phyloP scores from a whole-genome alignment of 495 filamentous ascomycete genomes.

The Neurospora cerealis region DNA sequence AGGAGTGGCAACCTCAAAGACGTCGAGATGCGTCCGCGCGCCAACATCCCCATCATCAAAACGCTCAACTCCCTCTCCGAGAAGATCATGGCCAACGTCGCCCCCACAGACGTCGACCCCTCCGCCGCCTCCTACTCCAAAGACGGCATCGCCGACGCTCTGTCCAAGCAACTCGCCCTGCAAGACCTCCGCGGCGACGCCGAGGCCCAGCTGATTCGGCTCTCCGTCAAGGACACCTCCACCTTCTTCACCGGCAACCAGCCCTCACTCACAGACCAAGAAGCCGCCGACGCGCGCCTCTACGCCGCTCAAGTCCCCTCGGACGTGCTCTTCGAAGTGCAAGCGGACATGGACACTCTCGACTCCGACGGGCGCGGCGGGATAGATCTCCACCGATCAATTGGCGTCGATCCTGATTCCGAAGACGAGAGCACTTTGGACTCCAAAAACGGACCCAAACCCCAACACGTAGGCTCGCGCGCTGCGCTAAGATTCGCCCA shows the following conservation, averaged over 20 bases:
- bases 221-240: constrained; percentile 80
- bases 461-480: constrained; percentile 47
- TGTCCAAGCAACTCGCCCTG: constrained; percentile 64
- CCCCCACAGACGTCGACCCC: constrained; percentile 58
- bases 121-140: constrained; percentile 25
- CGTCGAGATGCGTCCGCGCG: constrained; percentile 67
- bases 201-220: constrained; percentile 61
- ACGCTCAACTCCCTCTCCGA: constrained; percentile 79
- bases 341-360: constrained; percentile 46
- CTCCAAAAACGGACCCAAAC: constrained; percentile 38
- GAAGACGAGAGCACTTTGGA: constrained; percentile 42
- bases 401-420: constrained; percentile 56
- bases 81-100: constrained; percentile 81
- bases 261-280: constrained; percentile 26
- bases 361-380: constrained; percentile 37
- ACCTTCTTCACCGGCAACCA: constrained; percentile 59
- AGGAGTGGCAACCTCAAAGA: constrained; percentile 76
- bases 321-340: constrained; percentile 54
- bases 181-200: constrained; percentile 71
- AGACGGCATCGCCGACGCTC: constrained; percentile 63
- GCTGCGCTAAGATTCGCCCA: constrained; percentile 44
- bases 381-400: constrained; percentile 46
- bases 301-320: constrained; percentile 58
- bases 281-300: constrained; percentile 45
- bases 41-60: constrained; percentile 54